Conservation (phyloP, 208 protist genomes). For the Herpetomonas samuelpessoai region DNA sequence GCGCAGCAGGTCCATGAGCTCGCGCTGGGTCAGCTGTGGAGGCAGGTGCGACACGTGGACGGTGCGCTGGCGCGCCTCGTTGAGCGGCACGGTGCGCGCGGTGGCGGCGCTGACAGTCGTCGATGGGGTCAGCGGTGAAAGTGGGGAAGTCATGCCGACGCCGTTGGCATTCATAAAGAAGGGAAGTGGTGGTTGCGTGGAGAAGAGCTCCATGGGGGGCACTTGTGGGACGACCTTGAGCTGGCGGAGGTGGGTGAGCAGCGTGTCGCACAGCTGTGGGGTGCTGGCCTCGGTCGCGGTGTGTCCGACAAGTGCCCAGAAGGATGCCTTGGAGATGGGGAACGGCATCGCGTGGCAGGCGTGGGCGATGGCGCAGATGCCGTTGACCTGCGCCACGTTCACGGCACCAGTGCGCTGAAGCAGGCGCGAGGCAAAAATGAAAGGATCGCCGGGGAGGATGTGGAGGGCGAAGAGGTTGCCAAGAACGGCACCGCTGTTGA, state of each 20-base stretch:
- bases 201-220: not conserved
- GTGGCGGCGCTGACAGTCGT: constrained; percentile 5
- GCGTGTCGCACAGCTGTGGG: constrained; percentile 19
- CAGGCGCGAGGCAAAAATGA: constrained; percentile 57
- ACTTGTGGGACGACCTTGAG: constrained; percentile 31
- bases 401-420: constrained; percentile 42
- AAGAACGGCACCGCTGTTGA: constrained; percentile 62
- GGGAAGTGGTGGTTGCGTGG: not conserved
- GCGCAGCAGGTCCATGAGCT: constrained; percentile 55
- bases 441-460: constrained; percentile 72
- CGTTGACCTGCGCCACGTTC: constrained; percentile 52
- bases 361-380: constrained; percentile 73
- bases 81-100: constrained; percentile 6
- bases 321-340: constrained; percentile 60
- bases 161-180: not conserved
- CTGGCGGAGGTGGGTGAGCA: constrained; percentile 59
- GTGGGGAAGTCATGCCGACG: not conserved
- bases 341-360: constrained; percentile 42
- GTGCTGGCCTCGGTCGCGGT: constrained; percentile 23
- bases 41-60: constrained; percentile 78
- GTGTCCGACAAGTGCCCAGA: constrained; percentile 70
- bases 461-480: constrained; percentile 49
- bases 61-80: constrained; percentile 62
- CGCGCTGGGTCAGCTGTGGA: constrained; percentile 45
- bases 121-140: not conserved